Percentiles rank a stretch among this genome's conserved stretches.
Conservation (phyloP, 352 stramenopile genomes). For the Pythium grandisporangium region DNA sequence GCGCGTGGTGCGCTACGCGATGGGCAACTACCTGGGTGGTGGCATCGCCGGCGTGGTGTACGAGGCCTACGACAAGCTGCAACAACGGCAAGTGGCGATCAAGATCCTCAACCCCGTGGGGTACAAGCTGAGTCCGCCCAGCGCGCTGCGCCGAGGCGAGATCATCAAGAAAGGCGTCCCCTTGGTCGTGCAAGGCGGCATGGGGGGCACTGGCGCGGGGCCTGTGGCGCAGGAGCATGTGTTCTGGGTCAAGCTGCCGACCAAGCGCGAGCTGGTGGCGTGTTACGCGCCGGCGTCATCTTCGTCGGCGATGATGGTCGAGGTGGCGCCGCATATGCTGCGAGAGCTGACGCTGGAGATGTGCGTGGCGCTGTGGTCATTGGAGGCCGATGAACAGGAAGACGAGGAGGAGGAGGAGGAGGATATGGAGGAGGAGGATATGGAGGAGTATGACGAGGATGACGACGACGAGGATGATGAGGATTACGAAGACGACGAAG, state of each 20-base stretch:
- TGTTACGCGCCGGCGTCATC: slow-evolving; percentile 41
- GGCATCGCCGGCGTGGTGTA: slow-evolving; percentile 91
- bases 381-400: slow-evolving; percentile 61
- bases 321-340: slow-evolving; percentile 15
- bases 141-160: slow-evolving; percentile 72
- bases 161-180: slow-evolving; percentile 73
- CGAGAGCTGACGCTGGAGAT: slow-evolving; percentile 81
- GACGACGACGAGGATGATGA: too few relatives aligned
- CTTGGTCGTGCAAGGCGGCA: slow-evolving; percentile 29
- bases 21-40: slow-evolving; percentile 90
- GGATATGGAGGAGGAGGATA: slow-evolving; percentile 1
- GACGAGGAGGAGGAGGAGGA: slow-evolving; percentile 16
- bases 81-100: slow-evolving; percentile 84
- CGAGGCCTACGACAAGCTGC: slow-evolving; percentile 78
- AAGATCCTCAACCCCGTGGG: slow-evolving; percentile 97
- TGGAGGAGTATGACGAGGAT: slow-evolving; percentile 8
- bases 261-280: slow-evolving; percentile 48
- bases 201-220: too few relatives aligned
- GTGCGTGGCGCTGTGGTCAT: slow-evolving; percentile 73
- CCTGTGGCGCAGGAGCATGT: slow-evolving; percentile 76
- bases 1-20: slow-evolving; percentile 37
- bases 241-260: slow-evolving; percentile 63
- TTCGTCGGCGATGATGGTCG: not conserved
- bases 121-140: slow-evolving; percentile 85
- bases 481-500: too few relatives aligned